Percentiles rank a stretch among this genome's conserved stretches.
phyloP scores from a whole-genome alignment of 108 stramenopile genomes.

The Mayamaea pseudoterrestris region DNA sequence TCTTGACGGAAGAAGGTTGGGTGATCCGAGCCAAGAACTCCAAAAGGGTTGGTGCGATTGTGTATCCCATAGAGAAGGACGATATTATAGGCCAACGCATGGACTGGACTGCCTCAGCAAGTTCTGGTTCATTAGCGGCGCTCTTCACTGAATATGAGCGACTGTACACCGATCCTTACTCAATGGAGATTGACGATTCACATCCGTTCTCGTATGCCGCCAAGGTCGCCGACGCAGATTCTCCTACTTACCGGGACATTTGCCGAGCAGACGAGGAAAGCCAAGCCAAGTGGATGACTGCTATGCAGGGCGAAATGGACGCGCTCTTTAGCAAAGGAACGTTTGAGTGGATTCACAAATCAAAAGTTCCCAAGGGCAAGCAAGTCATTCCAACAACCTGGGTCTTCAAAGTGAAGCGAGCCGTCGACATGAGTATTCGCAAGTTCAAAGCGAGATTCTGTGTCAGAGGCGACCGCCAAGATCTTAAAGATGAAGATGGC shows the following conservation, averaged over 20 bases:
- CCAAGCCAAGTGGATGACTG: constrained; percentile 17
- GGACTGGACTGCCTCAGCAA: neutral
- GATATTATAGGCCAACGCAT: neutral
- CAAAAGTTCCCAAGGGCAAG: neutral
- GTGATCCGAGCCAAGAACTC: too few relatives aligned
- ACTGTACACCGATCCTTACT: too few relatives aligned
- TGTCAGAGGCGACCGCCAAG: constrained; percentile 12
- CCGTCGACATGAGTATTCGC: constrained; percentile 9
- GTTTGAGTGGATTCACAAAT: constrained; percentile 16
- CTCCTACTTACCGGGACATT: constrained; percentile 24
- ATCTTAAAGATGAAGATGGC: constrained; percentile 15
- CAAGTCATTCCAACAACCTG: constrained; percentile 8
- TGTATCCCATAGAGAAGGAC: too few relatives aligned
- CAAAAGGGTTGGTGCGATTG: too few relatives aligned
- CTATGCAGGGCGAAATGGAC: constrained; percentile 13
- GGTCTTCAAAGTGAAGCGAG: constrained; percentile 20
- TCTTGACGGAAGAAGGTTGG: too few relatives aligned
- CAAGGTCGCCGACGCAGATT: constrained; percentile 17
- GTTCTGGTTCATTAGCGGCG: too few relatives aligned
- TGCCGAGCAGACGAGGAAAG: constrained; percentile 11
- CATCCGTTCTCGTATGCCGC: constrained; percentile 7
- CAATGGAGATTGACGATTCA: constrained; percentile 2
- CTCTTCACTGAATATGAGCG: too few relatives aligned
- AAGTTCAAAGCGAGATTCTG: constrained; percentile 24
- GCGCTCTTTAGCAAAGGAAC: constrained; percentile 8